phyloP scores from a whole-genome alignment of 176 grass and related monocot genomes.

The Calamus simplicifolius region DNA sequence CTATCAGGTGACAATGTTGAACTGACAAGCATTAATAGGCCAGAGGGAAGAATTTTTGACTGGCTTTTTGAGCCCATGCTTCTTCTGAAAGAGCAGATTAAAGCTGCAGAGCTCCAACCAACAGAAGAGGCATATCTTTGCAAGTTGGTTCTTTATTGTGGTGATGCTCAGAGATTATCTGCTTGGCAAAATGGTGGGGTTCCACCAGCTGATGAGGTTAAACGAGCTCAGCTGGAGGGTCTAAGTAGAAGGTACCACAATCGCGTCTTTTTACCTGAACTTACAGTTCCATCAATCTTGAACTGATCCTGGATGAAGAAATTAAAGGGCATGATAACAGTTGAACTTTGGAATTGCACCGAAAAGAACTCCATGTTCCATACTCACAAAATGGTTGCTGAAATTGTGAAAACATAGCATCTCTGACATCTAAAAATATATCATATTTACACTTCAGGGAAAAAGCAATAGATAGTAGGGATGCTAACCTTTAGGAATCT shows the following conservation, averaged over 20 bases:
- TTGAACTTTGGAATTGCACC: too few species aligned
- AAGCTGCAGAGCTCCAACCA: neutral
- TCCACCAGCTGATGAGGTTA: slow-evolving; percentile 12
- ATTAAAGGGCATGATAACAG: too few species aligned
- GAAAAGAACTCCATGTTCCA: too few species aligned
- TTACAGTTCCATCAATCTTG: too few species aligned
- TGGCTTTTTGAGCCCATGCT: slow-evolving; percentile 26
- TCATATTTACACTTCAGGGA: too few species aligned
- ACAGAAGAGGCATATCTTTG: slow-evolving; percentile 13
- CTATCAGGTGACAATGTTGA: slow-evolving; percentile 17
- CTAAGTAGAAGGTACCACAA: slow-evolving; percentile 19
- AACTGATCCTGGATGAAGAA: too few species aligned
- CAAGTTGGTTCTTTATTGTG: slow-evolving; percentile 16
- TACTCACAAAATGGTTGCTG: too few species aligned
- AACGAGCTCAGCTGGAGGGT: slow-evolving; percentile 23
- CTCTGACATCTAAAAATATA: too few species aligned
- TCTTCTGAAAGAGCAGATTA: slow-evolving; percentile 16
- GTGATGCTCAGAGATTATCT: slow-evolving; percentile 4
- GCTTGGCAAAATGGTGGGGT: slow-evolving; percentile 12
- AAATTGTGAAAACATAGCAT: too few species aligned
- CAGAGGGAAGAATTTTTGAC: slow-evolving; percentile 23
- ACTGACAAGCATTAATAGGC: slow-evolving; percentile 17
- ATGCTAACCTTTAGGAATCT: too few species aligned
- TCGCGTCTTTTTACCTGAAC: too few species aligned
- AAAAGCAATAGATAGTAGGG: too few species aligned